Base-by-base conservation (phyloP, 163 green algal species). In the Scenedesmus sp. region DNA sequence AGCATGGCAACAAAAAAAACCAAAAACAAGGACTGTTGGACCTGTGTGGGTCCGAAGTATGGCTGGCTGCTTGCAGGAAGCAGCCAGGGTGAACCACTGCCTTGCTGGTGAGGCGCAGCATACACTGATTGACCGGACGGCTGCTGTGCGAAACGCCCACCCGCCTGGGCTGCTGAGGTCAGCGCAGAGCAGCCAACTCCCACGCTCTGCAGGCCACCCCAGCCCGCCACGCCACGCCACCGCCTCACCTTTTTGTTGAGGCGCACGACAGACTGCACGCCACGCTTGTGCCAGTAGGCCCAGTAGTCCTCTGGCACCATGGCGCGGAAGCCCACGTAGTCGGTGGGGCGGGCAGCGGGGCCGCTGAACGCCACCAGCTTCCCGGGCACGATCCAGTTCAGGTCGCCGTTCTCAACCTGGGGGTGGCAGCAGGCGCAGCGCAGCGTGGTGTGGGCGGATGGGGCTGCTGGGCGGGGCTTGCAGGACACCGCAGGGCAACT, bases 381-480 rank as follows among this genome's bases (percentile, higher is more conserved):
- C 51, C 96, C 96, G 3, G 97, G 97, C 40, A 99, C 90, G 65
- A 99, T 99, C 98, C 98, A 99, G 95, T 98, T 99, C 24, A 98
- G 93, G 91, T 99, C 98, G 13, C 98, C 98, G 88, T 99, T 98
- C 95, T 99, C 96, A 37, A 99, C 97, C 93, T 97, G 93, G 0
- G 30, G 30, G 30, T 85, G 80, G 85, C 72, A 79, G 84, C 33
- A 16, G 15, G 72, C 2, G 24, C 83, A 80, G 37, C 13, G 9
- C 49, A 46, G 22, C 18, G n/a, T 3, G 26, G 35, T 35, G 26
- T 43, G 5, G 10, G 26, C n/a, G n/a, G n/a, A 70, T 44, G n/a
- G 68, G 68, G 53, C 56, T 49, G 10, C 42, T 51, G 76, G n/a
- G 30, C 33, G 24, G 33, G 10, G 26, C 20, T 87, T 59, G 37